Percentiles rank a stretch among this genome's conserved stretches.
phyloP scores from a whole-genome alignment of 2,329 filamentous ascomycete species.

The Aspergillus thermomutatus region DNA sequence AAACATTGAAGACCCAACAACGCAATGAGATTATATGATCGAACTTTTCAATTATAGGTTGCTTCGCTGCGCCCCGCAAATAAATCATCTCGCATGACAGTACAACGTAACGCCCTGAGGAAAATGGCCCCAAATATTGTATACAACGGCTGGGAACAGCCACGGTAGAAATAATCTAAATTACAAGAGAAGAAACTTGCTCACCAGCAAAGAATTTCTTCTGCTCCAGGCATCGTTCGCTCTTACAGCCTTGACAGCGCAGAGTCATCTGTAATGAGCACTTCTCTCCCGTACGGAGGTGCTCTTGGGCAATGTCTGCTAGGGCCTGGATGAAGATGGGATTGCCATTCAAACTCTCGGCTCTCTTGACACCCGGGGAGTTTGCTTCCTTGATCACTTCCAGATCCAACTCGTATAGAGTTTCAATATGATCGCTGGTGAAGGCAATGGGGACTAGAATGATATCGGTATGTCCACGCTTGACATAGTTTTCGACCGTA shows the following conservation, averaged over 20 bases:
- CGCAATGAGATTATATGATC: not conserved
- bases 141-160: not conserved
- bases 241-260: constrained; percentile 90
- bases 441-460: constrained; percentile 94
- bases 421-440: constrained; percentile 99
- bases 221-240: constrained; percentile 74
- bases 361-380: constrained; percentile 79
- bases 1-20: not conserved
- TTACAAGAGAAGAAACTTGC: constrained; percentile 32
- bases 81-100: not conserved
- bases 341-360: constrained; percentile 87
- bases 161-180: constrained; percentile 15
- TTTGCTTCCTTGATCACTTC: constrained; percentile 85
- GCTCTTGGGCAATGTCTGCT: constrained; percentile 78
- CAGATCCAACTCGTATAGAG: constrained; percentile 86
- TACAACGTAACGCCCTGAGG: not conserved
- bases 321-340: constrained; percentile 86
- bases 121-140: not conserved
- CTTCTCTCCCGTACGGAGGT: constrained; percentile 66
- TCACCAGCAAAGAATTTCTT: constrained; percentile 62
- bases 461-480: constrained; percentile 87
- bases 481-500: constrained; percentile 83
- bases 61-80: not conserved
- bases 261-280: constrained; percentile 85
- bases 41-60: not conserved